These are phyloP conservation scores for Dactylellina sp. DNA, from an alignment of 2,329 filamentous ascomycete species.

Conservation along the genomic window DNA sequence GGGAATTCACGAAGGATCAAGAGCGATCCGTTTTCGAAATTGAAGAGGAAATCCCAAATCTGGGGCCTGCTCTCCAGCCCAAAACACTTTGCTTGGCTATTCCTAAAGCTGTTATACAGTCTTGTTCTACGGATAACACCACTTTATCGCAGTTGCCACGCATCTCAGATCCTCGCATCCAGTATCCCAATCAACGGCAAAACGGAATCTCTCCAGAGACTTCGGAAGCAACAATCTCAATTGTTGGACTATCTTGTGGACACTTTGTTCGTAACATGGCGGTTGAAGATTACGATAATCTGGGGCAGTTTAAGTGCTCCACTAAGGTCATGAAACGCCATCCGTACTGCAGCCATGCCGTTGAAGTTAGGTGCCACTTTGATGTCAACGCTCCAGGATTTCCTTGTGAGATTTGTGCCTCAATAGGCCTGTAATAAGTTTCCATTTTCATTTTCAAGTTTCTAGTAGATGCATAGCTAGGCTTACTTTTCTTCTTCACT, in stretches of 20 bases:
- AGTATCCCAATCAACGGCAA: neutral
- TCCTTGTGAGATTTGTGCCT: conserved; percentile 1
- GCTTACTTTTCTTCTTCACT: no score
- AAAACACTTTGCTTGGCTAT: neutral
- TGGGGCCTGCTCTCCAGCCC: neutral
- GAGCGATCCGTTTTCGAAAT: no score
- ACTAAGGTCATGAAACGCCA: conserved; percentile 2
- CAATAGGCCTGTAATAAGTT: neutral
- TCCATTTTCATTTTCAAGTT: no score
- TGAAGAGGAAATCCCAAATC: neutral
- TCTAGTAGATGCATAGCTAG: conserved; percentile 1
- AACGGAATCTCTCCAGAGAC: neutral
- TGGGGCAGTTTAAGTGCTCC: neutral
- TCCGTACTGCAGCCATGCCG: conserved; percentile 4
- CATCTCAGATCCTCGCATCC: neutral
- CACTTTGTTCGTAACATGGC: conserved; percentile 12
- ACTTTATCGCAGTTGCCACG: neutral
- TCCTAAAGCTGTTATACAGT: neutral
- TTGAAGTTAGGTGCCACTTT: conserved; percentile 6
- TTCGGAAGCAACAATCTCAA: neutral
- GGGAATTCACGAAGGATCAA: no score
- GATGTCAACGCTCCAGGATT: neutral
- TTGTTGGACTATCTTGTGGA: conserved; percentile 4
- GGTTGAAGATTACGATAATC: neutral
- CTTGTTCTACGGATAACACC: neutral